Base-by-base conservation (phyloP, 495 filamentous ascomycete species). In the Aspergillus sclerotioniger region DNA sequence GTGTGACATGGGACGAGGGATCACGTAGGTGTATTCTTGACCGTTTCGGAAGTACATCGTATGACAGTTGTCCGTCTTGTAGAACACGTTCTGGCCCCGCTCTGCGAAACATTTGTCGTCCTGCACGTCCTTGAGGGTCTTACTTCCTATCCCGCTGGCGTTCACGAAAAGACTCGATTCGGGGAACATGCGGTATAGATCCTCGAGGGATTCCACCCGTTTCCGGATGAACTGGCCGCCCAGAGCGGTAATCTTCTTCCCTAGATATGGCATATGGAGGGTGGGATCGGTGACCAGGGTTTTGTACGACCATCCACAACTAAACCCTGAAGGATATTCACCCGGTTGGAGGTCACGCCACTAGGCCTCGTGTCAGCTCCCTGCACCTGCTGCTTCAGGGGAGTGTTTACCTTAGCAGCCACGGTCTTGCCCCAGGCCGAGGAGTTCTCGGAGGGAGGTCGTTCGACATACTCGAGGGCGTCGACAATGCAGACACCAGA, bases 11-110 rank as follows among this genome's bases (percentile, higher is more conserved):
- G 74, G 70, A n/a, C 77, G 71, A 17, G 79, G 79, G 44, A 81
- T 81, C 17, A 81, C 62, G 57, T 81, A 80, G 16, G 77, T 80
- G 51, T 81, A 81, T 53, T 80, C 76, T 8, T 68, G 63, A 33
- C 77, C 79, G 51, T 76, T 76, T 1, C 72, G 70, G 39, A 78
- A 77, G 49, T 75, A 74, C 59, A 78, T 54, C 0, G 64, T 71
- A 5, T 66, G 41, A 52, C 67, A 71, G 20, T 67, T 55, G 1
- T 73, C 62, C 0, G 72, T 77, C 28, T 58, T 56, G 10, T 68
- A 62, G 44, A 76, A 75, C 6, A 79, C 73, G 56, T 77, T 79
- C 46, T 79, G 76, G 9, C 76, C 76, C 15, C 73, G 60, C 54
- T 77, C 74, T 7, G 76, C 69, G 20, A 73, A 79, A 51, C 73